Evolutionary conservation across 495 filamentous ascomycete species (phyloP).

Genomic region (Xanthoparmelia taractica): DNA sequence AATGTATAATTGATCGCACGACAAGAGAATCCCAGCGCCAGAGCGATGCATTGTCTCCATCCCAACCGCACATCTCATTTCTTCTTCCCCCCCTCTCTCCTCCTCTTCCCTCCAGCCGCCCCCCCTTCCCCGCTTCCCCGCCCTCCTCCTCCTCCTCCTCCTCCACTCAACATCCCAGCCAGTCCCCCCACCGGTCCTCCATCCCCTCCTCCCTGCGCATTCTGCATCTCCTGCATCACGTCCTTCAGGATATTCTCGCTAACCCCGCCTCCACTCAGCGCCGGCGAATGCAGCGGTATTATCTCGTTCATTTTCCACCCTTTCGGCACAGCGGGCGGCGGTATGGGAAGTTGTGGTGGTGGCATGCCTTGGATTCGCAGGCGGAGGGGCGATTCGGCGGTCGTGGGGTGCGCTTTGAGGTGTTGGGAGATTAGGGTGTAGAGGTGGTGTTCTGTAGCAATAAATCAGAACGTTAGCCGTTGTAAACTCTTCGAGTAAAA

Average conservation of each 20-base stretch:
- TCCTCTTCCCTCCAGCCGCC: constrained; percentile 21
- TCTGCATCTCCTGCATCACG: constrained; percentile 91
- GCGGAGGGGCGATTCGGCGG: constrained; percentile 55
- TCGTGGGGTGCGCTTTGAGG: constrained; percentile 68
- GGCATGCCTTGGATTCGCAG: constrained; percentile 62
- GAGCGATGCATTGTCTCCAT: constrained; percentile 9
- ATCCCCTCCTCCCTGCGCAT: constrained; percentile 42
- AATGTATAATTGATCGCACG: not conserved
- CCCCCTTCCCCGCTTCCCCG: constrained; percentile 18
- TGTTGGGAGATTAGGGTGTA: constrained; percentile 68
- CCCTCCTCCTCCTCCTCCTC: constrained; percentile 31
- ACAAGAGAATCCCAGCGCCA: not conserved
- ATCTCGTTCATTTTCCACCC: constrained; percentile 88
- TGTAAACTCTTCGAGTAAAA: not conserved
- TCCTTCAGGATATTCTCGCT: constrained; percentile 95
- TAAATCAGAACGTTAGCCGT: not conserved
- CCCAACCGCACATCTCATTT: not conserved
- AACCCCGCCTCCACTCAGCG: constrained; percentile 86
- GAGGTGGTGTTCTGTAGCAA: constrained; percentile 65
- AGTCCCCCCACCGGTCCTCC: constrained; percentile 42
- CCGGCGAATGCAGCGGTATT: constrained; percentile 77
- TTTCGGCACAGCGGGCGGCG: constrained; percentile 66
- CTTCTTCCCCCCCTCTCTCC: constrained; percentile 23
- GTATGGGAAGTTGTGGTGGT: constrained; percentile 54
- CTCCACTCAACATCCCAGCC: constrained; percentile 65